These are phyloP conservation scores for barrel medic (Medicago truncatula) DNA, from an alignment of 306 rosid species.

Conservation along the genomic window MtrunA17r5.0-ANR NC_053048.1:40066501-40067000, in stretches of 20 bases:
- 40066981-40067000: slow-evolving; percentile 21
- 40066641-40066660: slow-evolving; percentile 52
- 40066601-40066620: not conserved
- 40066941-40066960: not conserved
- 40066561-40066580: no score
- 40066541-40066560: no score
- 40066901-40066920: not conserved
- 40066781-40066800: slow-evolving; percentile 8
- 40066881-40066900: slow-evolving; percentile 2
- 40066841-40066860: not conserved
- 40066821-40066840: slow-evolving; percentile 7
- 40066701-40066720: slow-evolving; percentile 48
- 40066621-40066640: no score
- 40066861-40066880: not conserved
- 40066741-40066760: slow-evolving; percentile 49
- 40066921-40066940: not conserved
- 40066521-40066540: no score
- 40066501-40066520: no score
- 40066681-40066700: slow-evolving; percentile 44
- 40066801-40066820: not conserved
- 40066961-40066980: slow-evolving; percentile 25
- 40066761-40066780: slow-evolving; percentile 42
- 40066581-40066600: not conserved
- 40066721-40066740: slow-evolving; percentile 50
- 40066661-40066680: slow-evolving; percentile 42